These are phyloP conservation scores for Gynochthodes officinalis DNA, from an alignment of 257 asterid species.

Conservation along the genomic window DNA sequence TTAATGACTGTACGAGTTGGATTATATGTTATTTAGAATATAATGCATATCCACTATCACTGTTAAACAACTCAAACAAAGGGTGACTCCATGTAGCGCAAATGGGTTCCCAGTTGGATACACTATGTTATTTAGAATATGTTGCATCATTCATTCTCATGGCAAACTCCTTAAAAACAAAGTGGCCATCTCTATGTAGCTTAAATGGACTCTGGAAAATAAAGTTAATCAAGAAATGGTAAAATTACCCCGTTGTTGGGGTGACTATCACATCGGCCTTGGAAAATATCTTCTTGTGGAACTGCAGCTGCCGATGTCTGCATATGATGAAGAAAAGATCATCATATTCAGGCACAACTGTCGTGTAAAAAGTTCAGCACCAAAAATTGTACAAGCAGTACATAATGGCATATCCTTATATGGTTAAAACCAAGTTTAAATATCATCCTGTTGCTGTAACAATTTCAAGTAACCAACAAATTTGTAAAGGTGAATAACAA, in stretches of 20 bases:
- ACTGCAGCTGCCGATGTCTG: conserved; percentile 67
- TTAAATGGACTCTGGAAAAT: background rate
- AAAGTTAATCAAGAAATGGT: background rate
- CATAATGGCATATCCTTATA: no score
- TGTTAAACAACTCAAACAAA: no score
- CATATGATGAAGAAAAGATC: background rate
- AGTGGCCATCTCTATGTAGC: background rate
- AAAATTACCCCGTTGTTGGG: conserved; percentile 80
- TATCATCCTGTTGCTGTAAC: no score
- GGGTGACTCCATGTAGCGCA: no score
- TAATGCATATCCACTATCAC: no score
- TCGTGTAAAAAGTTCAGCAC: no score
- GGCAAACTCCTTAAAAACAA: background rate
- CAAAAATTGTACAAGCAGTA: background rate
- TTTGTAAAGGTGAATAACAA: no score
- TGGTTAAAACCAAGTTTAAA: no score
- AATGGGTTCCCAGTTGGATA: no score
- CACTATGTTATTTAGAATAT: background rate
- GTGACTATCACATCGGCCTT: conserved; percentile 80
- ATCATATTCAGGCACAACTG: background rate
- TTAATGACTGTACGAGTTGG: background rate
- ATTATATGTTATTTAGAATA: no score
- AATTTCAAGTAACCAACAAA: no score
- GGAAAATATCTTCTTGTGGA: conserved; percentile 65
- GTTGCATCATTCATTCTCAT: background rate